Evolutionary conservation across 2,329 filamentous ascomycete genomes (phyloP), one percentile per base, ranked within the genome.

Genomic region (Fusarium palustre): DNA sequence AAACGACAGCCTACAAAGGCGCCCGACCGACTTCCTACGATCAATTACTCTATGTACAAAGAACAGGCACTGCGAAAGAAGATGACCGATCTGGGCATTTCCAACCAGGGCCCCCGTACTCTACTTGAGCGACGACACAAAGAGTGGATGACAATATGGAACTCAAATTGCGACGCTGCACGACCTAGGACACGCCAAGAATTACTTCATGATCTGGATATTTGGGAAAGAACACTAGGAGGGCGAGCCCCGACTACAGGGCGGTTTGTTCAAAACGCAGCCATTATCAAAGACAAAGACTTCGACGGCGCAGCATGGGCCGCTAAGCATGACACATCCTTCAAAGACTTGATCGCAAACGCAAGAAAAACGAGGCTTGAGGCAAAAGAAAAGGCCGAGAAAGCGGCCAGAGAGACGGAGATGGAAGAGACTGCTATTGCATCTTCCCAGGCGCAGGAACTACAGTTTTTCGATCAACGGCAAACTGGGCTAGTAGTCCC

Each of bases 61-160:
- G 95, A 98, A 24, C 82, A 80, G 1, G 87, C 87, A 3, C 82
- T 99, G 54, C 88, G 90, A 49, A 96, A 92, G 76, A 98, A 97
- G 79, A 82, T 99, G 42, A 78, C 83, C 20, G 93, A 97, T 4
- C 83, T 96, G 2, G 93, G 94, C 1, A 90, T 98, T 59, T 90
- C 93, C 0, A 86, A 85, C 12, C 84, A 82, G 63, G 96, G 96
- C 1, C 79, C 85, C 1, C 91, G 91, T 46, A 82, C 85, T 46
- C 83, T 94, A 2, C 83, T 98, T 55, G 91, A 95, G 76, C 87
- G 86, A 69, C 88, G 97, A 20, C 94, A 98, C 75, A 92, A 88
- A 25, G 96, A 99, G 79, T 99, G 94, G 94, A 86, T 96, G 53
- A 97, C 96, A 38, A 81, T 99, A 20, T 97, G 93, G 91, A 99